Base-by-base conservation (phyloP, 129 eudicot species). In the Centella asiatica region DNA sequence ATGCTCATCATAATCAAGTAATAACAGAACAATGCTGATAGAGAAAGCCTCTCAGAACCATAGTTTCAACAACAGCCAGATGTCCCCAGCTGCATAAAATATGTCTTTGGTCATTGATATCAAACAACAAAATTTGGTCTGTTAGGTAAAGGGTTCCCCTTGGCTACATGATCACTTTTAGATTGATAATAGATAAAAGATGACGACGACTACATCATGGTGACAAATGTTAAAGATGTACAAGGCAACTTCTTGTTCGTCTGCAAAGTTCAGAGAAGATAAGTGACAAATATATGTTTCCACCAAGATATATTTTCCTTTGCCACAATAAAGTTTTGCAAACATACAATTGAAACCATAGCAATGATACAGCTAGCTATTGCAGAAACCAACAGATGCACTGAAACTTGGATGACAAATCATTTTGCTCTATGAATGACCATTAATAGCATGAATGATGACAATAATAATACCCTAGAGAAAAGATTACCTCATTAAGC, bases 401-500 rank as follows among this genome's bases (percentile, higher is more conserved):
- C 3, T 5, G 19, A 17, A 17, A 56, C 31, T 7, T 18, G 17
- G 15, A 18, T 1, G n/a, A 2, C 3, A 2, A 15, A 8, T 7
- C 20, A 9, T 11, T 1, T 2, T 4, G 18, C n/a, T 29, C 24
- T 20, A 32, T 32, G 17, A 17, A 27, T n/a, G 19, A 56, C 10
- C 4, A 56, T 31, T 19, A 56, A 1, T 31, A 22, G 32, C 42
- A 18, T n/a, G 6, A 47, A 47, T 17, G 15, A 45, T 22, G 49
- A 37, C 13, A 40, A 31, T 34, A 47, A 25, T 33, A 54, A 39
- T 13, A 68, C 3, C 51, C 62, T 61, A 52, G 44, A 27, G 20
- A 36, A 25, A 40, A 54, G 1, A 70, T 24, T 70, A 92, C 98
- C 90, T 92, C 98, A 64, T 92, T 92, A 54, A 92, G 86, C 39